Conservation (phyloP, 2,329 filamentous ascomycete species). For the Elsinoe perseae region DNA sequence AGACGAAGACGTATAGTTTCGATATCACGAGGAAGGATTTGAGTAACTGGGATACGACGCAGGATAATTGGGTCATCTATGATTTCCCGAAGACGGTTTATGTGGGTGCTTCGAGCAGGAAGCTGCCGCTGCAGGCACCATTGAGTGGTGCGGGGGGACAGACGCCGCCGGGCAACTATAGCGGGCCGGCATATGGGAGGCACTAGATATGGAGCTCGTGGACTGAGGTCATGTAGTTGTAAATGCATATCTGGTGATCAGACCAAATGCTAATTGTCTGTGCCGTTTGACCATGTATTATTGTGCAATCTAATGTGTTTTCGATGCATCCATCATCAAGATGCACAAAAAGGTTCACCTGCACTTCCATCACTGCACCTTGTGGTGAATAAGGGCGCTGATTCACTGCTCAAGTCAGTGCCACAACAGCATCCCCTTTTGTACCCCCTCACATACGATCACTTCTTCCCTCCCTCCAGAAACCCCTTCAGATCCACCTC, state of each 20-base stretch:
- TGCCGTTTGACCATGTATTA: too few species aligned
- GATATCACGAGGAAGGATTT: conserved; percentile 53
- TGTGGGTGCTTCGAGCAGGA: conserved; percentile 32
- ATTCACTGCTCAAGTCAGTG: too few species aligned
- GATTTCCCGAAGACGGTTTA: conserved; percentile 26
- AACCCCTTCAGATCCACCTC: conserved; percentile 85
- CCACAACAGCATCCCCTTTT: neutral
- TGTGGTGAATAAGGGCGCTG: too few species aligned
- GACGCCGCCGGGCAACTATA: neutral
- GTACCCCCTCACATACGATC: too few species aligned
- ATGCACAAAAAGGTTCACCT: too few species aligned
- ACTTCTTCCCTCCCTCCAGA: conserved; percentile 40
- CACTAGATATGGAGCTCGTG: neutral
- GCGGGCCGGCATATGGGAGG: neutral
- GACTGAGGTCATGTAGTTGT: neutral
- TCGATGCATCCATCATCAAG: too few species aligned
- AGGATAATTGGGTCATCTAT: conserved; percentile 50
- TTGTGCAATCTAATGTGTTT: too few species aligned
- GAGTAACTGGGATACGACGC: conserved; percentile 54
- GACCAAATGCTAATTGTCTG: too few species aligned
- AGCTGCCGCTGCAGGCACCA: conserved; percentile 25
- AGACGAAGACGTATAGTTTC: conserved; percentile 44
- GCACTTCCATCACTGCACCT: too few species aligned
- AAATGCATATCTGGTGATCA: too few species aligned
- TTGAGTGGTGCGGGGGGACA: conserved; percentile 25